Evolutionary conservation across 352 stramenopile genomes (phyloP).

Genomic region (Peronospora belbahrii): DNA sequence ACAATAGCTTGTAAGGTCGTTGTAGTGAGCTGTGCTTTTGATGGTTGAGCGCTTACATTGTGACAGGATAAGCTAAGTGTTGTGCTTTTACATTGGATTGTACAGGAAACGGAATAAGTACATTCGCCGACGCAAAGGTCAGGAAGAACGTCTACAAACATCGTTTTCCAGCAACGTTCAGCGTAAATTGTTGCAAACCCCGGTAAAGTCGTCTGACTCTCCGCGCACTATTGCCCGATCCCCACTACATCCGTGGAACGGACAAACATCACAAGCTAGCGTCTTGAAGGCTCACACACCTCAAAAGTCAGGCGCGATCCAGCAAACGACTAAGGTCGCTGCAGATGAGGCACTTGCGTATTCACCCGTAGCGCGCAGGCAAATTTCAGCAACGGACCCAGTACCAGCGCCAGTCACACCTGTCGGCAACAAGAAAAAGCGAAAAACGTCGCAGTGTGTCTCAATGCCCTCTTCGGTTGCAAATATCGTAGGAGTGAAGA

Average conservation of each 20-base stretch:
- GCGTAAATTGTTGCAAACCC: conserved; percentile 67
- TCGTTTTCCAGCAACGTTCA: conserved; percentile 38
- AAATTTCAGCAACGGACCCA: conserved; percentile 12
- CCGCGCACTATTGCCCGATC: conserved; percentile 16
- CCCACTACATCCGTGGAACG: conserved; percentile 38
- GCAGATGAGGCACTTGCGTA: conserved; percentile 7
- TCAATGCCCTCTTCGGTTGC: conserved; percentile 16
- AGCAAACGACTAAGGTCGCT: conserved; percentile 1
- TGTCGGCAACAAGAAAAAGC: conserved; percentile 16
- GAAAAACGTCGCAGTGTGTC: conserved; percentile 13
- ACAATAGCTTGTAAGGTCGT: conserved; percentile 62
- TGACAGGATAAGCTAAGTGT: conserved; percentile 1
- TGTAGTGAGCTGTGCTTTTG: not conserved
- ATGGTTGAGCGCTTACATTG: not conserved
- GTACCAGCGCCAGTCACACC: conserved; percentile 6
- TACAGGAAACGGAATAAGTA: conserved; percentile 53
- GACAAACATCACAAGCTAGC: conserved; percentile 20
- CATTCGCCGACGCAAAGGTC: conserved; percentile 46
- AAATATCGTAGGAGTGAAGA: conserved; percentile 9
- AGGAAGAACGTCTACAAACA: conserved; percentile 24
- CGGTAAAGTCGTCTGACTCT: conserved; percentile 33
- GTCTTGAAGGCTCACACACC: conserved; percentile 18
- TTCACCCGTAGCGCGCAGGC: conserved; percentile 8
- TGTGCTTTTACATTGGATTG: not conserved
- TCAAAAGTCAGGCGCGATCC: conserved; percentile 8